phyloP scores from a whole-genome alignment of 1,284 basidiomycete species.

The Ustilago bromivora region DNA sequence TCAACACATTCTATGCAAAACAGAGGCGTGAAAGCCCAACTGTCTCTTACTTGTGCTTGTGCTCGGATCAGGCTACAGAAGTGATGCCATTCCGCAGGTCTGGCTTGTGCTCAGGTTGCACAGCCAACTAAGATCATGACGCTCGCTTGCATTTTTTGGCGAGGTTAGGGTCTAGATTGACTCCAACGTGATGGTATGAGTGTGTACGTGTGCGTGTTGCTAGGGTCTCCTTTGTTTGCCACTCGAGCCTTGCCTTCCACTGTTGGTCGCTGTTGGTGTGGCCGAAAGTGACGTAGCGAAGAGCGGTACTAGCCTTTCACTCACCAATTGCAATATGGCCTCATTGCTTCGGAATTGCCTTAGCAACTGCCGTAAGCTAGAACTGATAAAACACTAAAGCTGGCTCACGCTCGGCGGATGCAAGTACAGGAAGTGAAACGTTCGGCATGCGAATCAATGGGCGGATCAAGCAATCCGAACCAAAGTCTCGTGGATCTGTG shows the following conservation, averaged over 20 bases:
- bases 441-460: neutral
- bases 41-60: no score
- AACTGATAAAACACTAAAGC: no score
- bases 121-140: neutral
- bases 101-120: neutral
- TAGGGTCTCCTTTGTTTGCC: conserved; percentile 2
- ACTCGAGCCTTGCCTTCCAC: neutral
- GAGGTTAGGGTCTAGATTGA: conserved; percentile 6
- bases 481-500: neutral
- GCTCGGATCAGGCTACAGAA: neutral
- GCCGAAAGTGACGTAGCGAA: neutral
- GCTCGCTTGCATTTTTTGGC: neutral
- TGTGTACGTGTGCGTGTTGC: neutral
- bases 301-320: neutral
- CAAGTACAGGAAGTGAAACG: neutral
- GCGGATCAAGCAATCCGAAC: neutral
- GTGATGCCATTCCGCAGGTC: conserved; percentile 10
- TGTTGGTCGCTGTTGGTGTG: neutral
- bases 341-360: no score
- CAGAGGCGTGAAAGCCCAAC: conserved; percentile 2
- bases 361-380: no score
- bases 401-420: neutral
- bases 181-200: neutral
- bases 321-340: neutral
- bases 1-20: neutral